Evolutionary conservation across 345 rosid genomes (phyloP).

Genomic region (Cardiospermum halicacabum): DNA sequence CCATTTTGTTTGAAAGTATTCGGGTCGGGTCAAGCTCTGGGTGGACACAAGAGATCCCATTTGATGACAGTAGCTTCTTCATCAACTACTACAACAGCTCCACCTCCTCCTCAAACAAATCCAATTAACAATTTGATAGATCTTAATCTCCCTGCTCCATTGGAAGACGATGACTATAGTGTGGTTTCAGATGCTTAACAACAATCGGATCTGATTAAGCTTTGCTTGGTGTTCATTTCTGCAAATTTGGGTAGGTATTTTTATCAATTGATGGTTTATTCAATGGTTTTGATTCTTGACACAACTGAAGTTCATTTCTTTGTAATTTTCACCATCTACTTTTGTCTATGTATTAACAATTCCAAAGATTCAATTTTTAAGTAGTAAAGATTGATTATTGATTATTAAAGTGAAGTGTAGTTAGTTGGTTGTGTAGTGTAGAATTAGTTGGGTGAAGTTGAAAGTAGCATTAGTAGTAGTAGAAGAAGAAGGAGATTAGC

Average conservation of each 20-base stretch:
- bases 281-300: background rate
- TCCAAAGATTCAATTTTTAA: no score
- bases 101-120: slow-evolving; percentile 24
- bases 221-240: background rate
- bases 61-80: slow-evolving; percentile 31
- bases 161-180: slow-evolving; percentile 58
- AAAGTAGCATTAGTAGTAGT: background rate
- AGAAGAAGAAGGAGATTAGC: background rate
- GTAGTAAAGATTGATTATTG: background rate
- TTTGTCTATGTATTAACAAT: background rate
- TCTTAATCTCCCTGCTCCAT: slow-evolving; percentile 93
- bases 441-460: background rate
- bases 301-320: slow-evolving; percentile 1
- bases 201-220: background rate
- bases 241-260: slow-evolving; percentile 13
- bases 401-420: background rate
- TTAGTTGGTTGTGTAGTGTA: slow-evolving; percentile 1
- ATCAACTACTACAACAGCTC: slow-evolving; percentile 13
- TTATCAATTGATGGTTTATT: background rate
- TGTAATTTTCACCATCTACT: background rate
- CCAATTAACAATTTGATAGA: slow-evolving; percentile 49
- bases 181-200: slow-evolving; percentile 41
- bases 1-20: slow-evolving; percentile 62
- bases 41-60: slow-evolving; percentile 85
- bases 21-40: slow-evolving; percentile 75